Evolutionary conservation across 2,329 filamentous ascomycete genomes (phyloP), one percentile per base, ranked within the genome.

Genomic region (Pseudocercospora macadamiae): DNA sequence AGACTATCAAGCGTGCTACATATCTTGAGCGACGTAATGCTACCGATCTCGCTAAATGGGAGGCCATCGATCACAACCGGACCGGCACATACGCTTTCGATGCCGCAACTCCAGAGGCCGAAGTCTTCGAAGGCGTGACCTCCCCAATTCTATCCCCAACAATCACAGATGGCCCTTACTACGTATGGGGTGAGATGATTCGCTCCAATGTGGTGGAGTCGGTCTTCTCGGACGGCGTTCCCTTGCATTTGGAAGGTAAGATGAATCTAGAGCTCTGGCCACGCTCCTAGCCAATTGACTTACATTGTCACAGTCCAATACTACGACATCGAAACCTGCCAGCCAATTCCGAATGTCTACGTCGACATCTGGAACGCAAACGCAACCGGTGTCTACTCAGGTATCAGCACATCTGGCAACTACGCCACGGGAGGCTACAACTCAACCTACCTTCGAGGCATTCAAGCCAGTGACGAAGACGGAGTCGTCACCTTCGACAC

Each of bases 351-450:
- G 3, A 68, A 80, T 2, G 70, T 77, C 12, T 74, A 76, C 57
- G 61, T 79, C 7, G 78, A 80, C 59, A 71, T 78, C 34, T 80
- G 78, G 78, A 73, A 79, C 62, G 75, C 74, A 69, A 80, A 80
- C 64, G 66, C 77, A 8, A 79, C 77, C 2, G 77, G 78, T 28
- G 75, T 79, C n/a, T 80, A 80, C 68, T 75, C 70, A 4, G 77
- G 78, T 49, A 53, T 65, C 44, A 51, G 54, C 23, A 62, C 53
- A 26, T 64, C 57, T 21, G 73, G 72, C 18, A 71, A 73, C 66
- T 67, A 68, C 10, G 58, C 55, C 23, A 23, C 54, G 4, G 70
- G 66, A 48, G 73, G 72, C 57, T 60, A 76, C 34, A 65, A 76
- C 63, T 71, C 64, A 8, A 77, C 75, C 25, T 76, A 69, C 57